phyloP scores from a whole-genome alignment of 805 yeast genomes.

The Candida golubevii region DNA sequence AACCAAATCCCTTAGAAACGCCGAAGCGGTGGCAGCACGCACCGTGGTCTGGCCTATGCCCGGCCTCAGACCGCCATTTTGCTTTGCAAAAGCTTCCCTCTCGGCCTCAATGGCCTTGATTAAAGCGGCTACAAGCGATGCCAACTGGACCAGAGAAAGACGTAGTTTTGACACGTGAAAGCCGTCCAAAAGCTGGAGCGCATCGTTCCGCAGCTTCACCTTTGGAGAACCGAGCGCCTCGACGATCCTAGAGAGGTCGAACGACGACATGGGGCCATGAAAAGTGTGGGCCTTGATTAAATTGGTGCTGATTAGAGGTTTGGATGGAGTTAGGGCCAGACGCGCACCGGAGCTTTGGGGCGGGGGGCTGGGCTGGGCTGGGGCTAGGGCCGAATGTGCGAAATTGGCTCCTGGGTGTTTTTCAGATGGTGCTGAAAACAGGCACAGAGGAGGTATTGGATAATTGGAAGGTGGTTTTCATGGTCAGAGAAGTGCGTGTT shows the following conservation, averaged over 20 bases:
- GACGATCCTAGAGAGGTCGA: constrained; percentile 13
- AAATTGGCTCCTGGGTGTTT: too few relatives aligned
- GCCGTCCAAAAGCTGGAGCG: constrained; percentile 10
- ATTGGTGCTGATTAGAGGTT: too few relatives aligned
- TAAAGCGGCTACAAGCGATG: constrained; percentile 21
- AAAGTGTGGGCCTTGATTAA: too few relatives aligned
- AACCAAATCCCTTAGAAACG: constrained; percentile 25
- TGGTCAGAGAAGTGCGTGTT: too few relatives aligned
- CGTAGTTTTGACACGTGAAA: constrained; percentile 14
- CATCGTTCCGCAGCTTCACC: constrained; percentile 14
- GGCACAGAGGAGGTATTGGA: too few relatives aligned
- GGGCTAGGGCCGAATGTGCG: too few relatives aligned
- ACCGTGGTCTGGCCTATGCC: constrained; percentile 23
- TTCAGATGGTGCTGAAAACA: too few relatives aligned
- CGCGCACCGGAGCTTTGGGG: too few relatives aligned
- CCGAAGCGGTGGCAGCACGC: constrained; percentile 30
- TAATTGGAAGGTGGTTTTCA: too few relatives aligned
- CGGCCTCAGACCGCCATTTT: constrained; percentile 6
- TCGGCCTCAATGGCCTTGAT: constrained; percentile 35
- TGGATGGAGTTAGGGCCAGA: too few relatives aligned
- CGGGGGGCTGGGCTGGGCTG: too few relatives aligned
- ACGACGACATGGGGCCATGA: constrained; percentile 10
- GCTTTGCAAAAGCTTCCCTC: constrained; percentile 22
- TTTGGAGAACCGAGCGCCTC: constrained; percentile 13
- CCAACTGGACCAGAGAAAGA: constrained; percentile 21